phyloP scores from a whole-genome alignment of 2,329 filamentous ascomycete species.

The Hymenotorrendiella dingleyae region DNA sequence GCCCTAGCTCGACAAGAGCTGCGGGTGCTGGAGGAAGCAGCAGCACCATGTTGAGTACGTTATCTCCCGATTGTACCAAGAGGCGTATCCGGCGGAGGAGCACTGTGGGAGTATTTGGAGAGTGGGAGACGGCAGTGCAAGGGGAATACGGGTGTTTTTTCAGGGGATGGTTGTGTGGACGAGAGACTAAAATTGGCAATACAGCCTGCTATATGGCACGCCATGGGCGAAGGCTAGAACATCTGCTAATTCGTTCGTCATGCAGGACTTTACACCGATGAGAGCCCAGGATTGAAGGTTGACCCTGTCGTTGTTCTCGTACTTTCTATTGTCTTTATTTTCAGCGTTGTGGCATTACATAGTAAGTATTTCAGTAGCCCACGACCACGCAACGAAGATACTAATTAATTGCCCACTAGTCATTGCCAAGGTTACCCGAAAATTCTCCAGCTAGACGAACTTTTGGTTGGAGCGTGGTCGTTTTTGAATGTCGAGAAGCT shows the following conservation, averaged over 20 bases:
- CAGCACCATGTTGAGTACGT: slow-evolving; percentile 94
- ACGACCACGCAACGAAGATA: neutral
- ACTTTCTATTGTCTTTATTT: slow-evolving; percentile 95
- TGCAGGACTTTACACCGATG: slow-evolving; percentile 89
- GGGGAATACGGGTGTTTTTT: neutral
- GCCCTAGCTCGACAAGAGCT: slow-evolving; percentile 85
- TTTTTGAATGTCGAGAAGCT: neutral
- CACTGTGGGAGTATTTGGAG: too few relatives aligned
- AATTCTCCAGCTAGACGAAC: slow-evolving; percentile 53
- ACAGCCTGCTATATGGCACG: neutral
- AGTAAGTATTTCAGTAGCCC: slow-evolving; percentile 54
- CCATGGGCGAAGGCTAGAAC: neutral
- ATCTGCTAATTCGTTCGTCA: slow-evolving; percentile 8
- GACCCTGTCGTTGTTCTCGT: slow-evolving; percentile 97
- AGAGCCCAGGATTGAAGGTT: slow-evolving; percentile 94
- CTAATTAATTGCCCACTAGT: slow-evolving; percentile 45
- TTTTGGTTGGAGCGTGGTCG: neutral
- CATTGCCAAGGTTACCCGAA: slow-evolving; percentile 90
- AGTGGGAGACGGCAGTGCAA: neutral
- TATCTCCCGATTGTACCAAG: too few relatives aligned
- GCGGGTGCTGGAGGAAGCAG: slow-evolving; percentile 93
- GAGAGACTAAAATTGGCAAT: neutral
- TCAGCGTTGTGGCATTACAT: slow-evolving; percentile 95
- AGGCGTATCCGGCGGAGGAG: too few relatives aligned
- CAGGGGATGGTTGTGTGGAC: neutral